Evolutionary conservation across 23 red algal genomes (phyloP), one percentile per base, ranked within the genome.

Genomic region (Gracilariopsis chorda): DNA sequence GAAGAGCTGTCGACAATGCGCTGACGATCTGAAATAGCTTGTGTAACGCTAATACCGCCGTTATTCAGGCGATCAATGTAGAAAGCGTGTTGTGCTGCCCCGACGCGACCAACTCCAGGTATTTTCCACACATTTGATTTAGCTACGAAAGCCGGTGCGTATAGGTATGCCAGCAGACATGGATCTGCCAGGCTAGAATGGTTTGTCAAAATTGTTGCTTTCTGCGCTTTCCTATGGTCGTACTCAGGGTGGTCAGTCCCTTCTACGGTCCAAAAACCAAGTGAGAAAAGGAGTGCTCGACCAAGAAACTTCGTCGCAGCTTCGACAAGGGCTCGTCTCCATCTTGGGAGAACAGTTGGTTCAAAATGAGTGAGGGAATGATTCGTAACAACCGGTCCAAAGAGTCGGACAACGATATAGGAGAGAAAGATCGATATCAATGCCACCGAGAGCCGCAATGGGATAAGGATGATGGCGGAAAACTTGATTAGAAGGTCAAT

Each of bases 201-300:
- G 55, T 96, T 96, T 29, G 62, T 72, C 30, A 91, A 45, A 79
- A 96, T 61, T 39, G 88, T 93, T 13, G 73, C 74, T 36, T 77
- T 75, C 37, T 19, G 34, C 61, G 87, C 87, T 12, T 86, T 76
- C 2, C 49, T 19, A 11, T 81, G 57, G 48, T 95, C 86, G 52
- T 95, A 98, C 14, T 80, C 92, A 21, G 84, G 77, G 48, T 69
- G 48, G 79, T 89, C 75, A 39, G 27, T 16, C 16, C 78, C 78
- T 16, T 83, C 47, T n/a, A 98, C 78, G 36, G 47, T 82, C 80
- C 83, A 93, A 77, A 98, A 98, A 23, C 96, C 96, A 56, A 98
- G 24, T 7, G 80, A 44, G 48, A 93, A 70, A 6, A 98, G 69
- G n/a, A 93, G 70, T 7, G 67, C 40, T 29, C 96, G 52, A 9